Base-by-base conservation (phyloP, 1,284 basidiomycete species). In the Malassezia arunalokei region DNA sequence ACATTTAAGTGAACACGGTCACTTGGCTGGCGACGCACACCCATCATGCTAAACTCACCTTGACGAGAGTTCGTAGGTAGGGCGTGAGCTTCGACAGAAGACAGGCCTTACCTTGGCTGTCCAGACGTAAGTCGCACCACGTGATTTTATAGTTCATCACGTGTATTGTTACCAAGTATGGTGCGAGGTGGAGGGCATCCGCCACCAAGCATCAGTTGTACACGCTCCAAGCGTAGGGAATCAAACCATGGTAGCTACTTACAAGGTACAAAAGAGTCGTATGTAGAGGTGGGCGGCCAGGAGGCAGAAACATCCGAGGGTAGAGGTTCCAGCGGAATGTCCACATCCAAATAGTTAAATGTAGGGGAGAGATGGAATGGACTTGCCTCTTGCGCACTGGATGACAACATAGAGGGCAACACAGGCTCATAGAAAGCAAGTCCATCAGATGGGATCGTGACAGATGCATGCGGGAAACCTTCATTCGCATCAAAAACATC, bases 31-130 rank as follows among this genome's bases (percentile, higher is more conserved):
- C 20, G 20, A 24, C 20, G 20, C 20, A 24, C 20, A 24, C 20
- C 20, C 33, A 3, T 35, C 5, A 11, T 35, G 11, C 15, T 15
- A 35, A 12, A 53, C 51, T 30, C 46, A 53, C 51, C 51, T 53
- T 53, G 51, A 53, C 44, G 45, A 39, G 51, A 41, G 51, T 53
- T 47, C 51, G 51, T 48, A 28, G 47, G 51, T 54, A 54, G 40
- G 46, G 30, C 45, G 11, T 37, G 30, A 43, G 12, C 40, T 15
- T 24, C 33, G 9, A 20, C 51, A 33, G 51, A 54, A 54, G 46
- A 54, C 40, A 24, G 40, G 15, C 17, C 38, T 42, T 37, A 48
- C 37, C 48, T 40, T 42, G 30, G n/a, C 46, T 40, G 17, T 9
- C 14, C 9, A 12, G 9, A 12, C 28, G 15, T 3, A 43, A 11